Evolutionary conservation across 2,329 filamentous ascomycete genomes (phyloP), one percentile per base, ranked within the genome.

Genomic region (Dactylellina sp.): DNA sequence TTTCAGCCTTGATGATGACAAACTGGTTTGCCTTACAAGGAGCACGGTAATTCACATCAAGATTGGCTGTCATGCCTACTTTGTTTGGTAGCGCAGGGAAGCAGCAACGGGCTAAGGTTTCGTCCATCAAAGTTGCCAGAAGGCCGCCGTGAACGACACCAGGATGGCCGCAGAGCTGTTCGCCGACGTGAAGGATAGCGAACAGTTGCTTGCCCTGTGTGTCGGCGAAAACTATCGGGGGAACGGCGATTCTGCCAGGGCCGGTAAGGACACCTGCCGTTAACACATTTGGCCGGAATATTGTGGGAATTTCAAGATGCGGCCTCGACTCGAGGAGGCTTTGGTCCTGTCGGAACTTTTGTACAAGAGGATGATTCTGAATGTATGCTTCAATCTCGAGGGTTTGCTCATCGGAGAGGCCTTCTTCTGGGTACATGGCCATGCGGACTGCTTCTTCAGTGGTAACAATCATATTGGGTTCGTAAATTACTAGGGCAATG

Each of bases 91-190:
- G 84, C 22, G 92, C 92, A 3, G 88, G 89, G 81, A 98, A 97
- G 80, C 91, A 96, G 81, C 92, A 96, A 62, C 92, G 86, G 32
- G 91, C 94, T 46, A 98, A 84, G 0, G 92, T 92, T 81, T 98
- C 94, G 80, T 98, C 94, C 60, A 98, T 84, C 80, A 98, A 86
- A 11, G 94, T 97, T n/a, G 94, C 94, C 65, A 98, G 84, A 76
- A 97, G 83, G 0, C 94, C 94, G 56, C 94, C 94, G 80, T 98
- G 95, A 5, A 97, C 87, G 75, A 98, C 92, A 1, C 91, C 92
- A 4, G 92, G 91, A 81, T 98, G 93, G 1, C 94, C 94, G 80
- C 92, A 97, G 42, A 98, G 83, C 78, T 91, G 89, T 1, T 85
- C 82, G 1, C 94, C 94, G 0, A 97, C 85, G 80, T 93, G 93